Percentiles rank a stretch among this genome's conserved stretches.
These are phyloP conservation scores for Brassica cretica DNA, from an alignment of 345 rosid species.

Conservation along the genomic window DNA sequence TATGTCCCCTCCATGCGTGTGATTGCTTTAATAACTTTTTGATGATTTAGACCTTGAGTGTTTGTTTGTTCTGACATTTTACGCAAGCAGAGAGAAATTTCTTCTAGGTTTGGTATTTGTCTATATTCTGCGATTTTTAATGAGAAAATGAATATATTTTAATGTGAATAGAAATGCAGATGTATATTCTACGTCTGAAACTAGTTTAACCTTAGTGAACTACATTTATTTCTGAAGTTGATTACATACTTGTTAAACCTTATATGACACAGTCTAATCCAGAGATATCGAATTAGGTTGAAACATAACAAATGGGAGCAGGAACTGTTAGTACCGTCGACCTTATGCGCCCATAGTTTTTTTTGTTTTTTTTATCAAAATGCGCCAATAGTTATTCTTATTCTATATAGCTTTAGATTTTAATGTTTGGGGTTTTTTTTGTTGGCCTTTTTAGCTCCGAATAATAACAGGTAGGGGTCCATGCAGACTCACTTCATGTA, in stretches of 20 bases:
- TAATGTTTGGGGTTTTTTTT: conserved; percentile 15
- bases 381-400: background rate
- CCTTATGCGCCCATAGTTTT: conserved; percentile 18
- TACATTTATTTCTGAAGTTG: background rate
- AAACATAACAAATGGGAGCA: conserved; percentile 17
- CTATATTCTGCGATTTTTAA: too few species aligned
- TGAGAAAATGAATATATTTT: background rate
- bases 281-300: conserved; percentile 8
- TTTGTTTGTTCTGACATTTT: background rate
- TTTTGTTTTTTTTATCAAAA: too few species aligned
- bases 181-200: background rate
- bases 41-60: background rate
- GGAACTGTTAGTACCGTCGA: conserved; percentile 1
- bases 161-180: background rate
- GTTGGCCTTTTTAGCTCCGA: background rate
- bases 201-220: background rate
- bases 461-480: conserved; percentile 20
- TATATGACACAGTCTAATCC: background rate
- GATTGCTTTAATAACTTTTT: background rate
- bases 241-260: background rate
- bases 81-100: background rate
- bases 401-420: conserved; percentile 21
- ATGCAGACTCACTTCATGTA: conserved; percentile 28
- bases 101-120: background rate
- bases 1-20: conserved; percentile 7